Conservation (phyloP, 2,329 filamentous ascomycete genomes). For the Byssochlamys sp. region DNA sequence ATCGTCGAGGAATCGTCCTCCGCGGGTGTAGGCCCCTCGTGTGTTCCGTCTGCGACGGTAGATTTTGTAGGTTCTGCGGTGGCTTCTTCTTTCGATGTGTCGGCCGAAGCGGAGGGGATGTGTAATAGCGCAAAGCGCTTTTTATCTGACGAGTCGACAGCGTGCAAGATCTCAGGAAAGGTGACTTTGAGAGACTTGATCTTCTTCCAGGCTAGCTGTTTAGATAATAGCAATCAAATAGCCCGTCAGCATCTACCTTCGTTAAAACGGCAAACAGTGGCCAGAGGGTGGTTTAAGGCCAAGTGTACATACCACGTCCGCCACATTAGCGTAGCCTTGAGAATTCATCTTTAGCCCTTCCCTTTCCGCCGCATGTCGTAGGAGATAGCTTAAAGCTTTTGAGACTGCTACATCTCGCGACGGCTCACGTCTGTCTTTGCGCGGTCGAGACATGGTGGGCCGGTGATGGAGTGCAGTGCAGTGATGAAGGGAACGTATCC, state of each 20-base stretch:
- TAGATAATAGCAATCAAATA: constrained; percentile 1
- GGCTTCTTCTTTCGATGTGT: constrained; percentile 11
- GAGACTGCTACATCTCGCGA: constrained; percentile 30
- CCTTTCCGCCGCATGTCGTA: constrained; percentile 53
- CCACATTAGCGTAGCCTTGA: constrained; percentile 52
- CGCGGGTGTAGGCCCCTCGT: constrained; percentile 3
- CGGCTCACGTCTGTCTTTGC: constrained; percentile 2
- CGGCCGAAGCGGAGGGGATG: constrained; percentile 22
- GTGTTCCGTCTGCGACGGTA: constrained; percentile 10
- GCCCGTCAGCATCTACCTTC: neutral
- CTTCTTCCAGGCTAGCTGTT: constrained; percentile 48
- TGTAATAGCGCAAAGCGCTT: constrained; percentile 76
- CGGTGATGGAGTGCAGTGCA: neutral
- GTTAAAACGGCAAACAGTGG: neutral
- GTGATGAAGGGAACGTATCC: neutral
- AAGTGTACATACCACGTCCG: constrained; percentile 44
- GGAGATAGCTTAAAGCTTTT: constrained; percentile 36
- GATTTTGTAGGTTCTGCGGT: constrained; percentile 10
- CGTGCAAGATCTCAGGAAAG: constrained; percentile 59
- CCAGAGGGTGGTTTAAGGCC: neutral
- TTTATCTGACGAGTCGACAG: constrained; percentile 72
- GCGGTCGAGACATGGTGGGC: neutral
- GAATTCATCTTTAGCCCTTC: constrained; percentile 51
- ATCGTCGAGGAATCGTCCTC: constrained; percentile 7
- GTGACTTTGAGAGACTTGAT: constrained; percentile 63